Conservation (phyloP, 768 basidiomycete genomes). For the Tylopilus plumbeoviolaceoides region DNA sequence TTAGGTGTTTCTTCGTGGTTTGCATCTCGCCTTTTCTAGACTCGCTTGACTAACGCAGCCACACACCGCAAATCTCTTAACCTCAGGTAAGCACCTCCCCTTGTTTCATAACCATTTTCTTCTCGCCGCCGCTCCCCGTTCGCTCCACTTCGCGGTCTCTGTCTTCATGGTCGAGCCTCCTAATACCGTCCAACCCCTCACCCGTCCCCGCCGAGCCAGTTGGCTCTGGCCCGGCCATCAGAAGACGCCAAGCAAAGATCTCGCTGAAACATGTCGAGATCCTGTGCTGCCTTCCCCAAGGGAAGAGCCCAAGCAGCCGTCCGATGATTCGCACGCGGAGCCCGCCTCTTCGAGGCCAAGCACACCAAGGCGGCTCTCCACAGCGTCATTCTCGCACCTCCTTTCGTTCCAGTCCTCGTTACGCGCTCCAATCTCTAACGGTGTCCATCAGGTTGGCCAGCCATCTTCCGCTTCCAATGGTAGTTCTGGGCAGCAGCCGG, state of each 20-base stretch:
- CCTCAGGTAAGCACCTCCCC: slow-evolving; percentile 29
- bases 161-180: slow-evolving; percentile 23
- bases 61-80: slow-evolving; percentile 23
- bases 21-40: slow-evolving; percentile 25
- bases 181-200: not conserved
- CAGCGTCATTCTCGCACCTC: slow-evolving; percentile 23
- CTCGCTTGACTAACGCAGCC: slow-evolving; percentile 28
- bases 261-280: slow-evolving; percentile 10
- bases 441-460: slow-evolving; percentile 18
- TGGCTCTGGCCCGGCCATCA: slow-evolving; percentile 29
- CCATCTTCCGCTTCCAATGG: slow-evolving; percentile 3
- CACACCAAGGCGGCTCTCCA: slow-evolving; percentile 21
- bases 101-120: slow-evolving; percentile 13
- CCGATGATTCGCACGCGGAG: not conserved
- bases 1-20: slow-evolving; percentile 10
- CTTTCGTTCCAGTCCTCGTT: slow-evolving; percentile 22
- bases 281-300: slow-evolving; percentile 14
- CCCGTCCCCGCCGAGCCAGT: slow-evolving; percentile 22
- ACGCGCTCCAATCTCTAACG: slow-evolving; percentile 15
- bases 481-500: slow-evolving; percentile 2
- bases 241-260: slow-evolving; percentile 20
- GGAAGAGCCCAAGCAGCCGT: slow-evolving; percentile 11
- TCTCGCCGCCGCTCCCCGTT: slow-evolving; percentile 3
- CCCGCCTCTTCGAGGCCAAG: slow-evolving; percentile 16
- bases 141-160: slow-evolving; percentile 1